Base-by-base conservation (phyloP, 2,329 filamentous ascomycete genomes). In the Colletotrichum spinosum region DNA sequence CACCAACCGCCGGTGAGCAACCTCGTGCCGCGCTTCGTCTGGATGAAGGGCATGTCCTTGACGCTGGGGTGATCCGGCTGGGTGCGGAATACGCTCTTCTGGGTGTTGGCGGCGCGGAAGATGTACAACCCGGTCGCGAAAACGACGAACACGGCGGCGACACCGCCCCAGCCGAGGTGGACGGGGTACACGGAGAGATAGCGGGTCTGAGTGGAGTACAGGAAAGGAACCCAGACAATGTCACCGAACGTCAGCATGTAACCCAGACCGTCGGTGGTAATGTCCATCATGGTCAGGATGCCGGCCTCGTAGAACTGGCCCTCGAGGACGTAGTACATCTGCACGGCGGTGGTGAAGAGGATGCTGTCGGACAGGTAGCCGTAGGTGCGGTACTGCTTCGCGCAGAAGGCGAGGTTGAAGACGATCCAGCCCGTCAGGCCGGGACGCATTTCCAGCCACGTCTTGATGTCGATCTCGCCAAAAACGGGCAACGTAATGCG, bases 191-290 rank as follows among this genome's bases (percentile, higher is more conserved):
- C 84, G 13, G 89, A 84, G 6, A 93, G 85, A 72, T 92, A 93
- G 35, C 88, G 85, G 11, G 86, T 84, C 74, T 92, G 90, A 17
- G 90, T 79, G 44, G 84, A 89, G 79, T 92, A 93, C 56, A 88
- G 83, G 75, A 92, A 91, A 1, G 90, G 90, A 0, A 92, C 82
- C 91, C 90, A 93, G 65, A 86, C 88, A 7, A 92, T 79, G 72
- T 93, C 90, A 41, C 90, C 90, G 70, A 92, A 92, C 8, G 88
- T 82, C 37, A 93, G 82, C 91, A 93, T 93, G 77, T 89, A 91
- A 53, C 90, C 91, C 69, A 93, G 92, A 4, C 91, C 90, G 70
- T 93, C 90, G 68, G 85, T 87, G 65, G 88, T 92, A 67, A 92
- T 85, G 72, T 93, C 91, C 79, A 93, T 92, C 37, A 89, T 92